Evolutionary conservation across 768 basidiomycete species (phyloP).

Genomic region (Mycena vulgaris): DNA sequence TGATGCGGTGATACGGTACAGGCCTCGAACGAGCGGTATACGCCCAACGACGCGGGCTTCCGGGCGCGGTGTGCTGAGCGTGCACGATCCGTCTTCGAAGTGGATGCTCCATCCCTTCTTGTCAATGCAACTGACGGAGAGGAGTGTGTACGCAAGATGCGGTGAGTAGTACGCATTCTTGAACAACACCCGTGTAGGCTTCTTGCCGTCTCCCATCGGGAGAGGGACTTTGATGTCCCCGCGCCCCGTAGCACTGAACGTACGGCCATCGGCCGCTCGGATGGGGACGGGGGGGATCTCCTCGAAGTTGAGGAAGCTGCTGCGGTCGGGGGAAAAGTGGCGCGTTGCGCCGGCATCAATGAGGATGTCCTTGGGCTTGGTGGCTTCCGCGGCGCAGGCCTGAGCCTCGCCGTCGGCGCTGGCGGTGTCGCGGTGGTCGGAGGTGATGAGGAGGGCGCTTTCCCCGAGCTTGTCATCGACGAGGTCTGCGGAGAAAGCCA

Average conservation of each 20-base stretch:
- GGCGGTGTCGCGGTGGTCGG: background rate
- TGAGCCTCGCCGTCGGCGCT: background rate
- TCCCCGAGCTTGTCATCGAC: conserved; percentile 10
- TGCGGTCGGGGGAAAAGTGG: conserved; percentile 27
- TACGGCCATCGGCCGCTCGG: conserved; percentile 19
- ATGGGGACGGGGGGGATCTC: conserved; percentile 16
- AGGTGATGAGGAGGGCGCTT: background rate
- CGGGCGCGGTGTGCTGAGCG: conserved; percentile 17
- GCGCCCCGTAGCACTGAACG: conserved; percentile 10
- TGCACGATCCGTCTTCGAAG: conserved; percentile 25
- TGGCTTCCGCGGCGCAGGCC: background rate
- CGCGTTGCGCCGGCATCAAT: conserved; percentile 23
- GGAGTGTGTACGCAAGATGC: conserved; percentile 15
- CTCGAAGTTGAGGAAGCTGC: conserved; percentile 12
- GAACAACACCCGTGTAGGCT: conserved; percentile 8
- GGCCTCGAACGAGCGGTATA: conserved; percentile 43
- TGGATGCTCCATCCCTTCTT: conserved; percentile 23
- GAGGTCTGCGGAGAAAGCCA: background rate
- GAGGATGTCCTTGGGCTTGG: conserved; percentile 13
- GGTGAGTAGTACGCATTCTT: conserved; percentile 22
- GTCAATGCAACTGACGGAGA: conserved; percentile 18
- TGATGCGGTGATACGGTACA: conserved; percentile 42
- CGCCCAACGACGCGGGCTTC: conserved; percentile 34
- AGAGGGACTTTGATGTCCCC: conserved; percentile 3
- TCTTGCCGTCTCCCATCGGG: conserved; percentile 23